These are phyloP conservation scores for Tylopilus sp. DNA, from an alignment of 1,284 basidiomycete genomes.

Conservation along the genomic window DNA sequence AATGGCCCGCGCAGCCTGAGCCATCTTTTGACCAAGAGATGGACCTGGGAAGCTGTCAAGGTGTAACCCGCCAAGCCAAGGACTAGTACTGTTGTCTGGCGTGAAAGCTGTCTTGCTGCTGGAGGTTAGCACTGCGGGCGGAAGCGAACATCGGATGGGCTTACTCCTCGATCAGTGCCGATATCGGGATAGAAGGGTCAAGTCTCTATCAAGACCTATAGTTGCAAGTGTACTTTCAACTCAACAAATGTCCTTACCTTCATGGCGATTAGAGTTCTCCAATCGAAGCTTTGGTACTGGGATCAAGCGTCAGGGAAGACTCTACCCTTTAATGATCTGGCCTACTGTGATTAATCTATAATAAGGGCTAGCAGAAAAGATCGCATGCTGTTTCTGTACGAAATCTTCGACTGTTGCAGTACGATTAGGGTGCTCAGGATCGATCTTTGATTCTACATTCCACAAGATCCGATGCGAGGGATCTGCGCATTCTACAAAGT, in stretches of 20 bases:
- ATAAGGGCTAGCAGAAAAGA: constrained; percentile 65
- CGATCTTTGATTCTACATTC: constrained; percentile 84
- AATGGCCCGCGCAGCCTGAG: constrained; percentile 73
- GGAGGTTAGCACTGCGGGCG: constrained; percentile 20
- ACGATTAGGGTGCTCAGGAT: constrained; percentile 60
- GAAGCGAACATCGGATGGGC: constrained; percentile 25
- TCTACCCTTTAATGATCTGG: neutral
- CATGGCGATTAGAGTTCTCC: constrained; percentile 74
- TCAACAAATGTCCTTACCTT: constrained; percentile 51
- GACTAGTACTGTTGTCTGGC: constrained; percentile 51
- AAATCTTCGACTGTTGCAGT: constrained; percentile 72
- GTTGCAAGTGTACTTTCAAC: neutral
- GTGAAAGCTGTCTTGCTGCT: constrained; percentile 53
- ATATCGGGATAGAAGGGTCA: constrained; percentile 60
- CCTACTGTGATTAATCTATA: constrained; percentile 65
- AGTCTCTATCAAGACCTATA: constrained; percentile 41
- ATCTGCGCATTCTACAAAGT: constrained; percentile 76
- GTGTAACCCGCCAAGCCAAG: constrained; percentile 69
- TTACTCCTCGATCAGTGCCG: constrained; percentile 69
- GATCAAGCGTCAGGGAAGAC: constrained; percentile 8
- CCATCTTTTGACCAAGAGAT: constrained; percentile 59
- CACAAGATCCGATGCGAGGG: constrained; percentile 63
- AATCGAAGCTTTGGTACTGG: constrained; percentile 79
- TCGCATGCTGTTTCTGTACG: constrained; percentile 63
- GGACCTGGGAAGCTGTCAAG: constrained; percentile 64